These are phyloP conservation scores for Mesembryanthemum crystallinum DNA, from an alignment of 148 eudicot species.

Conservation along the genomic window DNA sequence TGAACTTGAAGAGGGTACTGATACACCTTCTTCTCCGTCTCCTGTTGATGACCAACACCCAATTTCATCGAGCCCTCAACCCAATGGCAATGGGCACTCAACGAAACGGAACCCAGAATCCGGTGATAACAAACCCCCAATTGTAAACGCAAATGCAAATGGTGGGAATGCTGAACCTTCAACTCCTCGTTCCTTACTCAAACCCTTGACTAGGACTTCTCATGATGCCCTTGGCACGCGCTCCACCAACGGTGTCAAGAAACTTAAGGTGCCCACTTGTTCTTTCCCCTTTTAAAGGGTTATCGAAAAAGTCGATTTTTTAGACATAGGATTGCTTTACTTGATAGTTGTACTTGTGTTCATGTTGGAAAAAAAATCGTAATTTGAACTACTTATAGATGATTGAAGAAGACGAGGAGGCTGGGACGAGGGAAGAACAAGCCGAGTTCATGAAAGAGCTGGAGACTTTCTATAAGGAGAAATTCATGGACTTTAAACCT, in stretches of 20 bases:
- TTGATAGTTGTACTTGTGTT: no score
- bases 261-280: slow-evolving; percentile 25
- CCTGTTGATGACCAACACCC: slow-evolving; percentile 19
- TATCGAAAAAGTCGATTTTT: no score
- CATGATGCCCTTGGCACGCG: slow-evolving; percentile 30
- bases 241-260: slow-evolving; percentile 29
- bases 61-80: slow-evolving; percentile 3
- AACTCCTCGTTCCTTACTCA: slow-evolving; percentile 30
- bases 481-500: slow-evolving; percentile 67
- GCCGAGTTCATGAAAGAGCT: slow-evolving; percentile 74
- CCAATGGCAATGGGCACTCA: slow-evolving; percentile 7
- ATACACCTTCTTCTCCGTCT: slow-evolving; percentile 1
- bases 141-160: slow-evolving; percentile 24
- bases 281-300: not conserved
- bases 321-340: not conserved
- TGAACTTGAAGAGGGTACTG: slow-evolving; percentile 29
- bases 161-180: slow-evolving; percentile 6
- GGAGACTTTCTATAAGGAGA: slow-evolving; percentile 56
- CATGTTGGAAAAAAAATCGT: no score
- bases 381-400: slow-evolving; percentile 33
- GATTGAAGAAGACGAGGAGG: slow-evolving; percentile 66
- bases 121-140: slow-evolving; percentile 26
- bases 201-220: slow-evolving; percentile 25
- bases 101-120: not conserved
- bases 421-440: slow-evolving; percentile 85